A percentile compares a stretch with the other conserved stretches of the same genome.
Evolutionary conservation across 1,284 basidiomycete genomes (phyloP).

Genomic region (Baeospora myosura): DNA sequence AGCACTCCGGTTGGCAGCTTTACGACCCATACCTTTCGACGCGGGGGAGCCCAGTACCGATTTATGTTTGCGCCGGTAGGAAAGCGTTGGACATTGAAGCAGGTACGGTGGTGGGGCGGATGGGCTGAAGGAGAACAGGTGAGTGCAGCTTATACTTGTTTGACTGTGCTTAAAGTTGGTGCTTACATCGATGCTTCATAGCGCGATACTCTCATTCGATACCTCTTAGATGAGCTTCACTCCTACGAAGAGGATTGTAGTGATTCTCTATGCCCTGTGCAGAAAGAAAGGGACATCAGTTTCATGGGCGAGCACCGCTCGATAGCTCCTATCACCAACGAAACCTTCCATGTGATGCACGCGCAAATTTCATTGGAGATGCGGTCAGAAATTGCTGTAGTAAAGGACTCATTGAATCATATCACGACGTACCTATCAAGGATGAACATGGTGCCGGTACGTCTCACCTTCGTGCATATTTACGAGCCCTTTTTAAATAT

Average conservation of each 20-base stretch:
- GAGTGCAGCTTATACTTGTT: constrained; percentile 6
- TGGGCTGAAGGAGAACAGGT: constrained; percentile 29
- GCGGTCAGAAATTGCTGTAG: not conserved
- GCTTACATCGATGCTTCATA: constrained; percentile 5
- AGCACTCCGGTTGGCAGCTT: constrained; percentile 17
- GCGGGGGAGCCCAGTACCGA: constrained; percentile 30
- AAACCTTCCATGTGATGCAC: constrained; percentile 5
- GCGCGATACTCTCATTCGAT: constrained; percentile 22
- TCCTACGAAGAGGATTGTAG: constrained; percentile 10
- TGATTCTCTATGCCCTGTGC: constrained; percentile 11
- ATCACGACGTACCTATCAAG: too few relatives aligned
- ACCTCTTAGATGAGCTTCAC: constrained; percentile 14
- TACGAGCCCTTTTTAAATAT: too few relatives aligned
- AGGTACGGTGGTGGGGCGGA: constrained; percentile 34
- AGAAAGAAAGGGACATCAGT: constrained; percentile 5
- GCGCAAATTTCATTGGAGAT: not conserved
- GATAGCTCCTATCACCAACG: not conserved
- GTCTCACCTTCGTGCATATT: too few relatives aligned
- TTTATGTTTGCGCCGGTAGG: constrained; percentile 30
- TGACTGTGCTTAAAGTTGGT: not conserved
- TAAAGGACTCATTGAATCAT: not conserved
- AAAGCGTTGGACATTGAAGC: constrained; percentile 25
- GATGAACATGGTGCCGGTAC: too few relatives aligned
- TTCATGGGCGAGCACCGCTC: constrained; percentile 11
- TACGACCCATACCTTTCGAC: constrained; percentile 28